Evolutionary conservation across 2,329 filamentous ascomycete species (phyloP).

Genomic region (Claviceps africana): DNA sequence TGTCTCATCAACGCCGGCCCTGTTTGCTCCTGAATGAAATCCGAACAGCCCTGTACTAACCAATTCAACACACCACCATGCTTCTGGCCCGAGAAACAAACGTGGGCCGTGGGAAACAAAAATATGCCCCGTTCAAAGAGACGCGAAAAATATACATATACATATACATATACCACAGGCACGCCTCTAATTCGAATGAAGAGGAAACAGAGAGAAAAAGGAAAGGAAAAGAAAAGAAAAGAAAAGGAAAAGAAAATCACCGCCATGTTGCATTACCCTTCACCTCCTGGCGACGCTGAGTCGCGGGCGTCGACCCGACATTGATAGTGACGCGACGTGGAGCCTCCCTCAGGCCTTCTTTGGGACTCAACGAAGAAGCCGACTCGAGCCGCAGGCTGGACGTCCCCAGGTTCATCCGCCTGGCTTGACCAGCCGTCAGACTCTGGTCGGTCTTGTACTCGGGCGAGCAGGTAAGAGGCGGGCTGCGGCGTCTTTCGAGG

Average conservation of each 20-base stretch:
- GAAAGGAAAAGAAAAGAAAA: neutral
- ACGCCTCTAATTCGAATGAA: neutral
- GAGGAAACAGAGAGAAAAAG: too few species aligned
- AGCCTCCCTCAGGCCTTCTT: slow-evolving; percentile 12
- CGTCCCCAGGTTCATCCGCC: slow-evolving; percentile 39
- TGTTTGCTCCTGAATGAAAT: neutral
- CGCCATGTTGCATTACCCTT: slow-evolving; percentile 15
- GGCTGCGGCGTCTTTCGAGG: slow-evolving; percentile 35
- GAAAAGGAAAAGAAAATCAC: slow-evolving; percentile 11
- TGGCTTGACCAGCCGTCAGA: slow-evolving; percentile 40
- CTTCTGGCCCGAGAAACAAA: neutral
- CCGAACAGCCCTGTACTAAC: neutral
- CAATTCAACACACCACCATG: neutral
- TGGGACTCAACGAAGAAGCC: slow-evolving; percentile 12
- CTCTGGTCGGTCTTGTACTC: slow-evolving; percentile 23
- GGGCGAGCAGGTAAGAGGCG: slow-evolving; percentile 39
- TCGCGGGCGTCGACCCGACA: slow-evolving; percentile 13
- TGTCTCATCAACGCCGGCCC: neutral
- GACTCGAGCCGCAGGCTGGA: slow-evolving; percentile 20
- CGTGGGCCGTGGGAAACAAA: neutral
- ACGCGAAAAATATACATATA: neutral
- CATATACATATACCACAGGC: neutral
- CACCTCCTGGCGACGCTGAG: slow-evolving; percentile 19
- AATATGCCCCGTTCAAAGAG: neutral
- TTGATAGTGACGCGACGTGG: slow-evolving; percentile 25